These are phyloP conservation scores for Chloranthus sessilifolius DNA, from an alignment of 164 flowering plant species.

Conservation along the genomic window DNA sequence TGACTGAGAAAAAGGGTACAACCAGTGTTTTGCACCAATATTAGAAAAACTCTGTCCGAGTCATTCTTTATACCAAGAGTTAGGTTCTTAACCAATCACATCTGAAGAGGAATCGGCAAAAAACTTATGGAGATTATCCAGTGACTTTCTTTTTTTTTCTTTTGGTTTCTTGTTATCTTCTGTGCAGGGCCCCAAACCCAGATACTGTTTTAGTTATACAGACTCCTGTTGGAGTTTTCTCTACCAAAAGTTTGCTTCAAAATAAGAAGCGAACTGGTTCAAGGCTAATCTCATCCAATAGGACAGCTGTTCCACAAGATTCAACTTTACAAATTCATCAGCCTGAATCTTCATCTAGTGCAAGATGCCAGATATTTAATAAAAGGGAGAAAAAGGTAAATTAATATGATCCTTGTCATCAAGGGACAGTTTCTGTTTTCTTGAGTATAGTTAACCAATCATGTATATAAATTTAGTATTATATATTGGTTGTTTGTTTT, in stretches of 20 bases:
- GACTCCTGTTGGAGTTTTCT: slow-evolving; percentile 69
- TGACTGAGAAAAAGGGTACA: too few relatives aligned
- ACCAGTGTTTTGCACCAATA: too few relatives aligned
- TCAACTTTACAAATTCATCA: slow-evolving; percentile 33
- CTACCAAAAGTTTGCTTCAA: slow-evolving; percentile 61
- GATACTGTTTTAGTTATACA: slow-evolving; percentile 76
- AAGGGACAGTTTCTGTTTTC: neutral
- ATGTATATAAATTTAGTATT: too few relatives aligned
- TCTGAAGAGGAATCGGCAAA: too few relatives aligned
- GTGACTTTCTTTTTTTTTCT: neutral
- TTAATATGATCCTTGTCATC: neutral
- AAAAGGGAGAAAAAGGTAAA: slow-evolving; percentile 53
- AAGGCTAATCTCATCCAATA: slow-evolving; percentile 57
- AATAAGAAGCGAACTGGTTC: slow-evolving; percentile 56
- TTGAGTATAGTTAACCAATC: too few relatives aligned
- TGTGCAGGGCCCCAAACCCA: slow-evolving; percentile 82
- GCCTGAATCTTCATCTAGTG: slow-evolving; percentile 57
- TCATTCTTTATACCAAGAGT: too few relatives aligned
- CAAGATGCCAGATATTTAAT: slow-evolving; percentile 64
- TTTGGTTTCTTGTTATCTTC: slow-evolving; percentile 3
- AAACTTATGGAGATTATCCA: neutral
- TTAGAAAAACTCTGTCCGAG: too few relatives aligned
- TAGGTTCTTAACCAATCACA: too few relatives aligned
- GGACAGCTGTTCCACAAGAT: slow-evolving; percentile 28
- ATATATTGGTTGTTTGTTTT: too few relatives aligned